Percentiles rank a stretch among this genome's conserved stretches.
Evolutionary conservation across 257 asterid species (phyloP).

Genomic region (Plectranthus barbatus): DNA sequence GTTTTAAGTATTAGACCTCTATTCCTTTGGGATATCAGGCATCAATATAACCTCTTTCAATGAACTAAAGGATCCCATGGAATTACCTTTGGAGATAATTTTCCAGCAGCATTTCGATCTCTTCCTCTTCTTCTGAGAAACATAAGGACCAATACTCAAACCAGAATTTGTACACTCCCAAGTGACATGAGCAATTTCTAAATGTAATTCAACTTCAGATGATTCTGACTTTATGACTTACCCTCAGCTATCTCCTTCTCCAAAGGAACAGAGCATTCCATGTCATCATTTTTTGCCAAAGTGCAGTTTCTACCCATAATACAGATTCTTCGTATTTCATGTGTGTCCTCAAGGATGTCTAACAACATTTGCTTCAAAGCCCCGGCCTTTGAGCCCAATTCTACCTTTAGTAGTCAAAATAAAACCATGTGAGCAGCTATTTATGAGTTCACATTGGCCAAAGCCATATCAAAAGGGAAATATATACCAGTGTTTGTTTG

Average conservation of each 20-base stretch:
- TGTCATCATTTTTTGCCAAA: constrained; percentile 47
- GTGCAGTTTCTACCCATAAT: constrained; percentile 90
- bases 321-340: constrained; percentile 86
- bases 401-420: constrained; percentile 56
- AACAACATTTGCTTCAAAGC: constrained; percentile 95
- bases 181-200: neutral
- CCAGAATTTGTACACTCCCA: neutral
- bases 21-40: no score
- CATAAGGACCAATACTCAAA: constrained; percentile 13
- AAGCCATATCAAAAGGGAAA: neutral
- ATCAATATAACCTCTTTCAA: neutral
- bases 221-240: constrained; percentile 18
- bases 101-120: constrained; percentile 97
- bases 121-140: constrained; percentile 93
- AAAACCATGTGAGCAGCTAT: neutral
- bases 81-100: constrained; percentile 90
- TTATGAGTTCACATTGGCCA: neutral
- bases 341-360: constrained; percentile 97
- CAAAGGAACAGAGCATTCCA: constrained; percentile 67
- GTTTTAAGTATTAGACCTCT: no score
- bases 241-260: constrained; percentile 94
- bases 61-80: constrained; percentile 4
- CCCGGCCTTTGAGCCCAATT: constrained; percentile 91
- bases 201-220: constrained; percentile 7
- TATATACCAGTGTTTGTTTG: constrained; percentile 79